These are phyloP conservation scores for Corchorus capsularis DNA, from an alignment of 345 rosid genomes.

Conservation along the genomic window DNA sequence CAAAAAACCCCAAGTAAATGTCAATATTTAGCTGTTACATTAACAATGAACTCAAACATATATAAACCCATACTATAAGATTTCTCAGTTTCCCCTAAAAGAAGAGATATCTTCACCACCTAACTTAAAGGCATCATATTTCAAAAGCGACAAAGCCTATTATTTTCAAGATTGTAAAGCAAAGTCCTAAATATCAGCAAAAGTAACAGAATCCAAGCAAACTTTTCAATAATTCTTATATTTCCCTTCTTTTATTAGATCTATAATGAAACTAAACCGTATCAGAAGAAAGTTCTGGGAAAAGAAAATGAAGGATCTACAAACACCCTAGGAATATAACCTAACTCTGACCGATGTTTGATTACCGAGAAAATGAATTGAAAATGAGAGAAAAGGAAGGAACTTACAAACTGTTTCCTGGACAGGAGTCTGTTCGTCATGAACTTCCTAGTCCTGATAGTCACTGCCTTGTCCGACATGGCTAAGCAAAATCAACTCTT, in stretches of 20 bases:
- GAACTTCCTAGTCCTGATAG: slow-evolving; percentile 57
- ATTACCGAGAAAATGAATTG: neutral
- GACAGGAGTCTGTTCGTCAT: slow-evolving; percentile 60
- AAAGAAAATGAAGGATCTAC: neutral
- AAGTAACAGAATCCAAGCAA: neutral
- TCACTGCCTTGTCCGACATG: slow-evolving; percentile 60
- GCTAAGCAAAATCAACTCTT: neutral
- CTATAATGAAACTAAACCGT: neutral
- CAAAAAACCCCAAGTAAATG: neutral
- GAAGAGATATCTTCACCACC: neutral
- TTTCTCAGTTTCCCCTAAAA: neutral
- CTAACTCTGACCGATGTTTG: neutral
- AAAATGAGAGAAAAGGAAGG: neutral
- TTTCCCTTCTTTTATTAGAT: neutral
- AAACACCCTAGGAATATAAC: neutral
- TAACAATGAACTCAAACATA: neutral
- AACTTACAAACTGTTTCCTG: slow-evolving; percentile 57
- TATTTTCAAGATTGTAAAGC: neutral
- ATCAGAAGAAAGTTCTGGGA: neutral
- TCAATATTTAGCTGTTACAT: neutral
- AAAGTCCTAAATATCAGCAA: neutral
- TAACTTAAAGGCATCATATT: neutral
- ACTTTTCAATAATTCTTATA: neutral
- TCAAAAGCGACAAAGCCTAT: neutral
- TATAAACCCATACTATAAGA: neutral